These are phyloP conservation scores for Colletotrichum chrysophilum DNA, from an alignment of 2,329 filamentous ascomycete genomes.

Conservation along the genomic window DNA sequence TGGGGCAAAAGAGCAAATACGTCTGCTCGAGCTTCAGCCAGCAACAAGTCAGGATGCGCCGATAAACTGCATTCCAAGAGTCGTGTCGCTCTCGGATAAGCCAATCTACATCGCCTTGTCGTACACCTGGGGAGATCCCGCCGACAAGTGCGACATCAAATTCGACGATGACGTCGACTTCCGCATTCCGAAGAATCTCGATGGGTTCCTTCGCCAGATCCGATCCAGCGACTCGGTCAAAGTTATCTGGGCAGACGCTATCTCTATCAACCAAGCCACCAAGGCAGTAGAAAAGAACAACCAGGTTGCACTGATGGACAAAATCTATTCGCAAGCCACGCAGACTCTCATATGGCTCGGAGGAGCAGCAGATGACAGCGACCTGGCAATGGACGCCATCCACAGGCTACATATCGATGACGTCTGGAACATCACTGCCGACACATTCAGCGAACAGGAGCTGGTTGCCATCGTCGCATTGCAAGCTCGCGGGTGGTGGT, in stretches of 20 bases:
- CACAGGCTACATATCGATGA: not conserved
- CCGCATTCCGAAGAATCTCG: not conserved
- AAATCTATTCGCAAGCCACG: not conserved
- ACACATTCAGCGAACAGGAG: not conserved
- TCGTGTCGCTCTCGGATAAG: not conserved
- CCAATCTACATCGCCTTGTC: not conserved
- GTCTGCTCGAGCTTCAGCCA: not conserved
- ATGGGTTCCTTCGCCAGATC: not conserved
- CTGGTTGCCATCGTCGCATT: not conserved
- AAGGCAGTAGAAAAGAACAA: not conserved
- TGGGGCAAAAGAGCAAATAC: not conserved
- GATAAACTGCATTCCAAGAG: not conserved
- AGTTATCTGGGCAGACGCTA: not conserved
- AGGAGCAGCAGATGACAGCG: not conserved
- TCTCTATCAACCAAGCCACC: not conserved
- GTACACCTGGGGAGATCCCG: not conserved
- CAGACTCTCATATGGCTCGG: not conserved
- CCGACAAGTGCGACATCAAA: not conserved
- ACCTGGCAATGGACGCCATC: not conserved
- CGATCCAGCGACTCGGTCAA: not conserved
- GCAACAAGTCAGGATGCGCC: not conserved
- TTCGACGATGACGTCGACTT: not conserved
- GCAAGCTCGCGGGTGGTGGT: not conserved
- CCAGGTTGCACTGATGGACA: not conserved
- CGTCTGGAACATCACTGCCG: not conserved